Base-by-base conservation (phyloP, 208 protist genomes). In the Trypanosoma scelopori region DNA sequence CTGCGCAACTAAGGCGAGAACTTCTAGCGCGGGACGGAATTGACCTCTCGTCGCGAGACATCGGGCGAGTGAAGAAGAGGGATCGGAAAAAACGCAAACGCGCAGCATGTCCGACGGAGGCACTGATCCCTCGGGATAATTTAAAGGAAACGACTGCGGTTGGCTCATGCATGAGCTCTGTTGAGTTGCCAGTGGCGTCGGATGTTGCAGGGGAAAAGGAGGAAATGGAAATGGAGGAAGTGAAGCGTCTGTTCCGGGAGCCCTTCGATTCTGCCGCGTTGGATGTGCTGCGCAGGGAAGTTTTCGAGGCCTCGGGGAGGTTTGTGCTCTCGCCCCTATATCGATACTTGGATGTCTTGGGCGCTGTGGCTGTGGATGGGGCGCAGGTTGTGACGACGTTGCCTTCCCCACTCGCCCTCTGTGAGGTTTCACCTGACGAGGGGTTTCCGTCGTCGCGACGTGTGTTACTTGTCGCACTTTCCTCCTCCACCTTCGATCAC, bases 251-350 rank as follows among this genome's bases (percentile, higher is more conserved):
- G 23, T 89, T 89, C 74, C 76, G 79, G 5, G 56, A 57, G 20
- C 64, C 82, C 0, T 76, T 79, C 28, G 64, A 78, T 23, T 48
- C 53, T 5, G 64, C 51, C 23, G 80, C 82, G 39, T 59, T 95
- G 27, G 74, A 90, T 43, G 74, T 89, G 23, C 59, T 95, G 22
- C 85, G 84, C 12, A 43, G 48, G 27, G 81, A 89, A 28, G 86
- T 89, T 7, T 95, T 95, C 71, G 85, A 92, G 39, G 81, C 84
- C 27, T 15, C 50, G 1, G 43, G 50, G 5, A 58, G 55, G 45
- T 84, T 88, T 60, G 78, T 92, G 15, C 71, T 95, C 12, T 87
- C 85, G 1, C 89, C 89, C 16, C 53, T 81, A 15, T 90, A 87
- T 59, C 62, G 74, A 20, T 88, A 86, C 50, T 42, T 90, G 42